Base-by-base conservation (phyloP, 371 early-diverging fungal species). In the Syncephalis plumigaleata region DNA sequence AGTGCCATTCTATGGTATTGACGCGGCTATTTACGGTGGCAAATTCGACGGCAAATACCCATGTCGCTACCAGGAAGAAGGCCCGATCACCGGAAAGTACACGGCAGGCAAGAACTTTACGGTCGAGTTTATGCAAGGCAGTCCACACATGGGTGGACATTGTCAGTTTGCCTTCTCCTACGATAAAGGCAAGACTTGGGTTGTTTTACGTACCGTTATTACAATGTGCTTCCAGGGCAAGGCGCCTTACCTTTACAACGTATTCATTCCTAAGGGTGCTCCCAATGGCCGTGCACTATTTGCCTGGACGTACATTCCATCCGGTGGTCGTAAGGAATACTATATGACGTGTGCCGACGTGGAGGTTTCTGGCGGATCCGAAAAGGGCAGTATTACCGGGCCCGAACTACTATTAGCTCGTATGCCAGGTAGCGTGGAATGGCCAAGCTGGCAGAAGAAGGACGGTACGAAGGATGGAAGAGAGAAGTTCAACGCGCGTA, bases 121-220 rank as follows among this genome's bases (percentile, higher is more conserved):
- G 2, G 50, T 50, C 15, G 17, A 25, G 27, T 23, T 50, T 7
- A 4, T 21, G 9, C 44, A 44, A 20, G 16, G 11, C 11, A 44
- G 44, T 16, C 15, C 16, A n/a, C 73, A 71, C 56, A 65, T 66
- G 18, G 79, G 79, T 45, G 81, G 81, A 27, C 74, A 75, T 47
- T 80, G 81, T 45, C 73, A 79, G 55, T 80, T 76, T 49, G 59
- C 81, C 1, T 53, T 82, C 31, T 68, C 69, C 2, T 73, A 72
- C 39, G 77, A 82, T 52, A 61, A 63, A 39, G 79, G 74, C 36
- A 58, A 59, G 23, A 70, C 67, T 27, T 81, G 69, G 54, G 76
- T 73, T 1, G 77, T 73, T 15, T 31, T 81, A 18, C 27, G 36
- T 17, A 43, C 44, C 4, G 38, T 50, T 2, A 44, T 43, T 16